Percentiles rank a stretch among this genome's conserved stretches.
Evolutionary conservation across 768 basidiomycete genomes (phyloP).

Genomic region (Tricholoma furcatifolium): DNA sequence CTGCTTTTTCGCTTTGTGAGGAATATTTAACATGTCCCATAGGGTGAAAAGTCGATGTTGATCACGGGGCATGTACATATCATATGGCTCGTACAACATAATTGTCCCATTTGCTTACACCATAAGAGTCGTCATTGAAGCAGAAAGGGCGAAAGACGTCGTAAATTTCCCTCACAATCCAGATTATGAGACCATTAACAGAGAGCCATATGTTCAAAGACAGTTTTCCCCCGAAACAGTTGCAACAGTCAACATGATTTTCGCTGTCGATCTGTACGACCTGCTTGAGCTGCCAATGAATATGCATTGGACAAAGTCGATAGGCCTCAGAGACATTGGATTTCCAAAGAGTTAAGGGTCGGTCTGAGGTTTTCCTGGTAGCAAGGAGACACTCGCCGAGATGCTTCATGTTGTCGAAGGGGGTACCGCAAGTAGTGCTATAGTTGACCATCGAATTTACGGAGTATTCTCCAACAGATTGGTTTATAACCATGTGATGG

Average conservation of each 20-base stretch:
- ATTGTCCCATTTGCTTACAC: constrained; percentile 29
- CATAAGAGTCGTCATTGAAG: too few relatives aligned
- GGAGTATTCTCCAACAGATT: constrained; percentile 27
- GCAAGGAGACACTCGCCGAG: constrained; percentile 11
- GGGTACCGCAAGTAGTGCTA: not conserved
- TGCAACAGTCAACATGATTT: constrained; percentile 22
- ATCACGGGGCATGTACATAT: not conserved
- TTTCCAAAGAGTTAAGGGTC: constrained; percentile 18
- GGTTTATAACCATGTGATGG: constrained; percentile 34
- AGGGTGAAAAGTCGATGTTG: constrained; percentile 8
- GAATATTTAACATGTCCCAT: constrained; percentile 33
- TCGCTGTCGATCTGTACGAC: constrained; percentile 29
- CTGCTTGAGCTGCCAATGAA: constrained; percentile 26
- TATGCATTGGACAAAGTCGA: constrained; percentile 32
- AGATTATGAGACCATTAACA: constrained; percentile 28
- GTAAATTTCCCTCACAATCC: constrained; percentile 27
- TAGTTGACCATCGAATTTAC: constrained; percentile 25
- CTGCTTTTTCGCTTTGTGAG: constrained; percentile 40
- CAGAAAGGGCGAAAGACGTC: constrained; percentile 18
- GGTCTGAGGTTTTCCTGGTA: not conserved
- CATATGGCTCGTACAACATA: constrained; percentile 30
- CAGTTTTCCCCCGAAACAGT: too few relatives aligned
- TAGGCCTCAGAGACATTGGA: constrained; percentile 39
- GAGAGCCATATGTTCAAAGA: constrained; percentile 20
- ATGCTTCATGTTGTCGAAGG: constrained; percentile 18